Evolutionary conservation across 345 rosid species (phyloP).

Genomic region (Alliaria petiolata): DNA sequence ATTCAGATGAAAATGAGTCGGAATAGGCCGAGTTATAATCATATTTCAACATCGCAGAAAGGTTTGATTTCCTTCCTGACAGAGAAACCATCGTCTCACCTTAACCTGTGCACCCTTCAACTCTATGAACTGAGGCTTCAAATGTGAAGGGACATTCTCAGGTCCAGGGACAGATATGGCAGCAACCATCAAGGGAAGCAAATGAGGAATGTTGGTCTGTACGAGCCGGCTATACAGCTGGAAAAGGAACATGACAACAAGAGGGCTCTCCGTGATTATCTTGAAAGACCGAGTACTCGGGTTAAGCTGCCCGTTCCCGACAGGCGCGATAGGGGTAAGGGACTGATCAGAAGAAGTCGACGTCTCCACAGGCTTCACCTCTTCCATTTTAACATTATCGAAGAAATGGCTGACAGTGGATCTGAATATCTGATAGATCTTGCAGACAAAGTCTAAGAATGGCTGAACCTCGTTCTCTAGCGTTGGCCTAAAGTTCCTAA

Average conservation of each 20-base stretch:
- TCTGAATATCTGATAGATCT: constrained; percentile 86
- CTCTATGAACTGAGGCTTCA: constrained; percentile 87
- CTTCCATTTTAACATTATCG: constrained; percentile 60
- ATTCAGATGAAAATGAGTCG: background rate
- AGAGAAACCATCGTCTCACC: constrained; percentile 43
- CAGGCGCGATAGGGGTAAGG: constrained; percentile 42
- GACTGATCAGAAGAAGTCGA: constrained; percentile 69
- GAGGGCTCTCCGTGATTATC: constrained; percentile 98
- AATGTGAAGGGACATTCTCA: constrained; percentile 80
- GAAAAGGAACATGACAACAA: constrained; percentile 97
- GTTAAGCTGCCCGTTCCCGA: constrained; percentile 74
- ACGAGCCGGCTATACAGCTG: constrained; percentile 92
- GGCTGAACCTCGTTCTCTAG: constrained; percentile 95
- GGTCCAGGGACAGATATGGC: constrained; percentile 98
- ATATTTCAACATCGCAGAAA: constrained; percentile 3
- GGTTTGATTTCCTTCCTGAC: background rate
- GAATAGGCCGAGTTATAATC: background rate
- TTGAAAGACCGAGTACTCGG: constrained; percentile 93
- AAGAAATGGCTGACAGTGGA: constrained; percentile 84
- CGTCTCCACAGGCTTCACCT: constrained; percentile 78
- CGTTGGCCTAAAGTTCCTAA: constrained; percentile 90
- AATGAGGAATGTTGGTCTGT: constrained; percentile 88
- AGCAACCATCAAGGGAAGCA: constrained; percentile 94
- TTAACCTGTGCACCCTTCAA: constrained; percentile 99
- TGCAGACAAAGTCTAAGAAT: constrained; percentile 92